phyloP scores from a whole-genome alignment of 179 eudicot species.

The Beta corolliflora region DNA sequence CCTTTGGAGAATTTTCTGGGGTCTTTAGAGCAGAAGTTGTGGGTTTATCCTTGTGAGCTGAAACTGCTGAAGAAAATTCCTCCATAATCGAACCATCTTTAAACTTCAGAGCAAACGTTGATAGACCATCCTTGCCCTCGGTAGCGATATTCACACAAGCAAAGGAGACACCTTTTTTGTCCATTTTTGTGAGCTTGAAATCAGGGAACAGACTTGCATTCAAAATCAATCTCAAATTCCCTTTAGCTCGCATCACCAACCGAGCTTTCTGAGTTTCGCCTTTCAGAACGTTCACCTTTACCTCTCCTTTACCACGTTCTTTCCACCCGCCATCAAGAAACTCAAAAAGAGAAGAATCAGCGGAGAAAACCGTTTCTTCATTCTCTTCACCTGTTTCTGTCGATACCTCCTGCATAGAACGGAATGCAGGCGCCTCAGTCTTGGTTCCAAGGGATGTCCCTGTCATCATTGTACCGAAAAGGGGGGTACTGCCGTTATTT shows the following conservation, averaged over 20 bases:
- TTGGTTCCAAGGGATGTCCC: constrained; percentile 49
- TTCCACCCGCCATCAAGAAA: constrained; percentile 82
- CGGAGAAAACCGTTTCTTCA: constrained; percentile 70
- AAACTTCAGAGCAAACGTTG: constrained; percentile 90
- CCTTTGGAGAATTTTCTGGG: constrained; percentile 82
- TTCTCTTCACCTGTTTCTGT: constrained; percentile 96
- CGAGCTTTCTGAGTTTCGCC: constrained; percentile 58
- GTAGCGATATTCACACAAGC: constrained; percentile 73
- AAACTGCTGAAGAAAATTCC: constrained; percentile 58
- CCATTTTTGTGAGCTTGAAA: constrained; percentile 91
- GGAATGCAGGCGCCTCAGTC: constrained; percentile 51
- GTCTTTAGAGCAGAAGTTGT: constrained; percentile 41
- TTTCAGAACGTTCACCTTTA: constrained; percentile 66
- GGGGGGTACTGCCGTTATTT: constrained; percentile 52
- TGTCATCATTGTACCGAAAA: constrained; percentile 50
- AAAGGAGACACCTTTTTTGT: constrained; percentile 84
- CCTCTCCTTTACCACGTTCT: constrained; percentile 95
- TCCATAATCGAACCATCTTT: constrained; percentile 70
- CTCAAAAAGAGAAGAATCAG: constrained; percentile 85
- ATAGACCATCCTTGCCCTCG: constrained; percentile 71
- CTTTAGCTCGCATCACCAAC: constrained; percentile 86
- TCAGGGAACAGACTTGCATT: constrained; percentile 83
- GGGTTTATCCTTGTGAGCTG: constrained; percentile 55
- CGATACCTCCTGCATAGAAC: constrained; percentile 63
- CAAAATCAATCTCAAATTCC: constrained; percentile 80